phyloP scores from a whole-genome alignment of 805 yeast genomes.

The Candida jianshihensis region DNA sequence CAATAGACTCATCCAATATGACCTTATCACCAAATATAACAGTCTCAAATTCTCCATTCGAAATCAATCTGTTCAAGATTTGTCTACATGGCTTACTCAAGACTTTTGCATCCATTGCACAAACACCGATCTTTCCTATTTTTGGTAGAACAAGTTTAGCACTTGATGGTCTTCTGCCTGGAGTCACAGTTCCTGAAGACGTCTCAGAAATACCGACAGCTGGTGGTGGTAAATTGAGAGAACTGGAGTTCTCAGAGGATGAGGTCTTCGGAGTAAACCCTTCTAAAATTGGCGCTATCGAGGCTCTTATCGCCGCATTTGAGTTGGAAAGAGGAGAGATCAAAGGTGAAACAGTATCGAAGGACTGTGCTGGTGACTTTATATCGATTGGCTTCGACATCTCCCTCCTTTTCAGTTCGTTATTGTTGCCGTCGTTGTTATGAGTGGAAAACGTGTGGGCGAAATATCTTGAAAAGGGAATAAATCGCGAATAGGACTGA shows the following conservation, averaged over 20 bases:
- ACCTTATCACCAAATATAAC: conserved; percentile 97
- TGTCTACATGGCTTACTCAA: conserved; percentile 92
- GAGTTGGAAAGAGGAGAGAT: too few species aligned
- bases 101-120: conserved; percentile 98
- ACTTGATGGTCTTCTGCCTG: conserved; percentile 11
- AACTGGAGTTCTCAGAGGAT: conserved; percentile 35
- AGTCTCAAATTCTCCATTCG: conserved; percentile 93
- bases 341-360: too few species aligned
- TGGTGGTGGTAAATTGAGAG: conserved; percentile 19
- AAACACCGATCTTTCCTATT: conserved; percentile 93
- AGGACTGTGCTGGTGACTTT: conserved; percentile 9
- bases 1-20: conserved; percentile 84
- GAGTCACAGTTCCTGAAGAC: conserved; percentile 7
- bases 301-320: conserved; percentile 57
- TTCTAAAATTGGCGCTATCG: conserved; percentile 74
- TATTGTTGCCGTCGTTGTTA: too few species aligned
- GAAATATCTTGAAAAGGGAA: not conserved
- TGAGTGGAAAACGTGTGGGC: too few species aligned
- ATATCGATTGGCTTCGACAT: conserved; percentile 21
- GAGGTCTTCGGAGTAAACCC: conserved; percentile 68
- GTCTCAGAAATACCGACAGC: conserved; percentile 8
- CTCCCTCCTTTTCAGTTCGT: too few species aligned
- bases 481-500: not conserved
- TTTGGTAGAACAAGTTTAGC: conserved; percentile 37
- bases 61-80: conserved; percentile 80